Evolutionary conservation across 2,329 filamentous ascomycete genomes (phyloP).

Genomic region (Colletotrichum melonis): DNA sequence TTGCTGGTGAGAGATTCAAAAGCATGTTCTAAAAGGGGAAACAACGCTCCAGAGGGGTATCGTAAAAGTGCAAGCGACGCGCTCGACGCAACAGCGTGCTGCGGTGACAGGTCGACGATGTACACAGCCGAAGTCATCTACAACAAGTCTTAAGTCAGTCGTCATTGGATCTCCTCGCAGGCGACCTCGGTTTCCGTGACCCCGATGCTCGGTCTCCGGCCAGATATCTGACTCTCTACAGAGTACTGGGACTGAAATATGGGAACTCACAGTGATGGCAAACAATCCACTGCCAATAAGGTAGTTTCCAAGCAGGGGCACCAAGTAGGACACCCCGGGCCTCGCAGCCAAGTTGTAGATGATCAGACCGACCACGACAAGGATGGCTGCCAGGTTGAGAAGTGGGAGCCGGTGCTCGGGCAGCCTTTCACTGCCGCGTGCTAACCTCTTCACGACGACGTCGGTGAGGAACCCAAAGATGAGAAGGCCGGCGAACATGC

Average conservation of each 20-base stretch:
- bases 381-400: slow-evolving; percentile 4
- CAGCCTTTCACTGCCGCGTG: slow-evolving; percentile 8
- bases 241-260: background rate
- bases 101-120: slow-evolving; percentile 18
- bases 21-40: slow-evolving; percentile 11
- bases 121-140: slow-evolving; percentile 27
- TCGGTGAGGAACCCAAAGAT: slow-evolving; percentile 27
- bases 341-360: slow-evolving; percentile 11
- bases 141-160: background rate
- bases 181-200: no score
- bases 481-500: slow-evolving; percentile 15
- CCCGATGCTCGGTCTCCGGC: background rate
- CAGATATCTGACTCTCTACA: background rate
- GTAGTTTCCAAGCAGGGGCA: slow-evolving; percentile 10
- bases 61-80: slow-evolving; percentile 16
- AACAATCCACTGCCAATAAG: slow-evolving; percentile 14
- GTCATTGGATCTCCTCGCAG: background rate
- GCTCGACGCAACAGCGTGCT: slow-evolving; percentile 18
- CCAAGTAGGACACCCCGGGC: background rate
- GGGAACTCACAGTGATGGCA: slow-evolving; percentile 4
- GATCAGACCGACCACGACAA: slow-evolving; percentile 6
- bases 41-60: slow-evolving; percentile 20
- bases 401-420: slow-evolving; percentile 23
- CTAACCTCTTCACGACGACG: background rate
- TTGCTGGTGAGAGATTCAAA: slow-evolving; percentile 24